phyloP scores from a whole-genome alignment of 192 early-diverging fungal genomes.

The Coemansia sp. region DNA sequence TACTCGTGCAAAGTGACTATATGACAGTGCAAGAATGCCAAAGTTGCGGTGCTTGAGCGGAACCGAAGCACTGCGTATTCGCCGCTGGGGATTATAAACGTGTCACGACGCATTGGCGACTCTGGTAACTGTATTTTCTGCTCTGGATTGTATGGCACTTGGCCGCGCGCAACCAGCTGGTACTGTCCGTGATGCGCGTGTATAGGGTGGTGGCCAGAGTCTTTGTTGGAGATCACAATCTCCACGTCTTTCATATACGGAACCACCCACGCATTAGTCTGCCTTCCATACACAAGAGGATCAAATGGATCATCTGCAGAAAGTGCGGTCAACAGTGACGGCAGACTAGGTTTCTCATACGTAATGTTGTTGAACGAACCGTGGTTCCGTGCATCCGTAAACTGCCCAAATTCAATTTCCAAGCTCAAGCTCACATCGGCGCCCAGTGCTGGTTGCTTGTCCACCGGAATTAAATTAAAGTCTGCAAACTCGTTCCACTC shows the following conservation, averaged over 20 bases:
- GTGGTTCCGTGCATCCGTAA: conserved; percentile 73
- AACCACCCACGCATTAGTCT: conserved; percentile 62
- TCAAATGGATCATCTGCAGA: conserved; percentile 54
- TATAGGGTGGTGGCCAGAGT: conserved; percentile 71
- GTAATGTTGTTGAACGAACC: conserved; percentile 77
- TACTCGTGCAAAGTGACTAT: conserved; percentile 56
- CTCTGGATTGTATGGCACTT: conserved; percentile 56
- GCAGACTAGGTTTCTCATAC: conserved; percentile 64
- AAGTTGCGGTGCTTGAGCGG: conserved; percentile 67
- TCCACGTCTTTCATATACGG: conserved; percentile 64
- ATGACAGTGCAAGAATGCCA: conserved; percentile 87
- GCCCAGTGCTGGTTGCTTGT: conserved; percentile 35
- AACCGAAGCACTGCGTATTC: conserved; percentile 72
- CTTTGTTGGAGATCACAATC: conserved; percentile 72
- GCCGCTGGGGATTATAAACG: conserved; percentile 64
- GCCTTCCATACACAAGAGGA: conserved; percentile 59
- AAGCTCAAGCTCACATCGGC: conserved; percentile 55
- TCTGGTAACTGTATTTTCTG: conserved; percentile 37
- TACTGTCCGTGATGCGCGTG: conserved; percentile 85
- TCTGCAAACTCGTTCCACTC: conserved; percentile 59
- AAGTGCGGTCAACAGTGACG: conserved; percentile 64
- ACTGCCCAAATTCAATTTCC: conserved; percentile 63
- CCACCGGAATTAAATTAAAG: conserved; percentile 54
- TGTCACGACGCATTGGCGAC: conserved; percentile 70
- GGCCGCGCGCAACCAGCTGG: conserved; percentile 68